Evolutionary conservation across 371 early-diverging fungal species (phyloP), one percentile per base, ranked within the genome.

Genomic region (Mucor racemosus): DNA sequence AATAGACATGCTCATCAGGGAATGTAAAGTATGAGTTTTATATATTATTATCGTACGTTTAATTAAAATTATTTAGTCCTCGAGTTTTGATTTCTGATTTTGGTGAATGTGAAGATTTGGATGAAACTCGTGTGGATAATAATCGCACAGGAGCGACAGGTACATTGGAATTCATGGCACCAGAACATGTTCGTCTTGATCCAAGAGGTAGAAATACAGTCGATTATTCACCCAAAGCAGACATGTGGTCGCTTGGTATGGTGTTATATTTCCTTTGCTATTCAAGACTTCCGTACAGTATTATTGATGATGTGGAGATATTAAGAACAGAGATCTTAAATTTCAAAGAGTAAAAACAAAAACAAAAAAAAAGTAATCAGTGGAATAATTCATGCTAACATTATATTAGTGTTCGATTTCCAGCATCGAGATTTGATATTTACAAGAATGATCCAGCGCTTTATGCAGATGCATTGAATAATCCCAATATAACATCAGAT

Each of bases 211-310:
- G 81, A 50, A 92, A 88, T 59, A 73, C 81, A 14, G 82, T 88
- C 48, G 92, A 90, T 60, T 95, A 93, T 76, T 91, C 94, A 19
- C 84, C 89, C 39, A 91, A 90, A 60, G 93, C 95, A 5, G 98
- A 98, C 69, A 86, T 97, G 89, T 98, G 97, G 96, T 94, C 95
- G 0, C 82, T 98, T 26, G 98, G 98, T 2, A 92, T 97, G 84
- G 86, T 98, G 0, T 85, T 97, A 7, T 96, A 94, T 75, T 96
- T 89, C 61, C 80, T 97, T 11, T 95, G 95, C 69, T 97, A 93
- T 63, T 88, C 93, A 5, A 65, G 78, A 10, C 82, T 98, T 21
- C 98, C 98, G 0, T 98, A 92, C 69, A 65, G 77, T 21, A 88
- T 94, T 42, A 86, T 94, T 50, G 95, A 96, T 39, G 95, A 97